Evolutionary conservation across 306 rosid genomes (phyloP).

Genomic region (Astragalus glycyphyllos): DNA sequence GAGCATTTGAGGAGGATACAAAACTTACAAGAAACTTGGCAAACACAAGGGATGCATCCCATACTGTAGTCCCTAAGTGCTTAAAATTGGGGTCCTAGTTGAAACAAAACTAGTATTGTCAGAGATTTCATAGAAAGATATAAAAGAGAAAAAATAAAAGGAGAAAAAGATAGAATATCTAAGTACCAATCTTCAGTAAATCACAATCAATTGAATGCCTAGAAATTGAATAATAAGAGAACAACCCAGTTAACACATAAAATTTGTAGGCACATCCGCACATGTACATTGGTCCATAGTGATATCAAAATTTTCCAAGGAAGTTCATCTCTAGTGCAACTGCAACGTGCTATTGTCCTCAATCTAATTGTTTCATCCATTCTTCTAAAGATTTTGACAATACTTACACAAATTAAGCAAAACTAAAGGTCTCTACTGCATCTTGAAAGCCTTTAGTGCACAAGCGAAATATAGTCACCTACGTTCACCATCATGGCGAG

Average conservation of each 20-base stretch:
- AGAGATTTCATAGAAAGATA: constrained; percentile 38
- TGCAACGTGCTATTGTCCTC: not conserved
- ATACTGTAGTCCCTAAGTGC: constrained; percentile 93
- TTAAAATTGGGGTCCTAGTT: constrained; percentile 93
- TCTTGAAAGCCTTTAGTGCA: not conserved
- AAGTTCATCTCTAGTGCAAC: constrained; percentile 8
- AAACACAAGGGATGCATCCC: constrained; percentile 98
- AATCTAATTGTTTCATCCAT: not conserved
- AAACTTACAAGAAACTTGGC: constrained; percentile 79
- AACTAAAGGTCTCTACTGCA: not conserved
- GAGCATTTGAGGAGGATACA: constrained; percentile 32
- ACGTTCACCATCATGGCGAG: not conserved
- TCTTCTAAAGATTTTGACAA: constrained; percentile 28
- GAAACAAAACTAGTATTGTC: constrained; percentile 39
- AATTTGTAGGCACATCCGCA: constrained; percentile 27
- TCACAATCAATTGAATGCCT: too few species aligned
- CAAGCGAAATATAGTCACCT: constrained; percentile 7
- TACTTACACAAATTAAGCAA: constrained; percentile 19
- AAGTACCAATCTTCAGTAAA: constrained; percentile 18
- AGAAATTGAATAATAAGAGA: too few species aligned
- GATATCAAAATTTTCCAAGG: constrained; percentile 2
- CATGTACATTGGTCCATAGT: constrained; percentile 12
- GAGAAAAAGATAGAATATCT: not conserved
- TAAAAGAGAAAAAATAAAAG: not conserved
- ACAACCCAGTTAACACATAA: not conserved